Base-by-base conservation (phyloP, 1,284 basidiomycete species). In the Tilletia indica region DNA sequence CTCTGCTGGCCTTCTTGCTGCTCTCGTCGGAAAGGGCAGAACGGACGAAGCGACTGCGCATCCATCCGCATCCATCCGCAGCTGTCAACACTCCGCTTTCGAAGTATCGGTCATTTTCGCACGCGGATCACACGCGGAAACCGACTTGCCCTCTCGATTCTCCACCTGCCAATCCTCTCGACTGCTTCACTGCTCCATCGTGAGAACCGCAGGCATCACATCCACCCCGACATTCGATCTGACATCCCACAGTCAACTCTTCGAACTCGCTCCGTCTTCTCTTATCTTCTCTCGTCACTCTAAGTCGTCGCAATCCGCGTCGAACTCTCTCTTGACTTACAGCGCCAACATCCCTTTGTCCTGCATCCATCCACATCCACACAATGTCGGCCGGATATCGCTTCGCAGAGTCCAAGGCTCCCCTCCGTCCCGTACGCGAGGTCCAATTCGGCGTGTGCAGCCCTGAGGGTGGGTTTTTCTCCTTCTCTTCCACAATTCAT, bases 361-460 rank as follows among this genome's bases (percentile, higher is more conserved):
- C 25, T 31, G 25, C 25, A 31, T 31, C 25, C 31, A 9, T 63
- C n/a, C 58, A 34, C 61, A 64, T 21, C 31, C 61, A 42, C 61
- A n/a, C 14, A 31, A 71, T 74, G 73, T 49, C 73, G 36, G 49
- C 72, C 36, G 69, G 63, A 47, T 58, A 56, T 19, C 63, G 66
- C 66, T 87, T 88, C 78, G 86, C 94, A 77, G 92, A 91, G 86
- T 97, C 94, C 58, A 91, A 92, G 83, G 94, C 94, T 72, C 95
- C 95, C 51, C 89, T 95, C 86, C 80, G 82, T 71, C 73, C 76
- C 58, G 93, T 98, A 81, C 92, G 91, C 87, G 95, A 98, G 87
- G 96, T 99, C 74, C 97, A 99, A 86, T 99, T 99, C 87, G 96
- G 97, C 83, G 94, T 99, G 79, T 90, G 99, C 83, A 97, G 94